Conservation (phyloP, 805 yeast genomes). For the Suhomyces vadensis region DNA sequence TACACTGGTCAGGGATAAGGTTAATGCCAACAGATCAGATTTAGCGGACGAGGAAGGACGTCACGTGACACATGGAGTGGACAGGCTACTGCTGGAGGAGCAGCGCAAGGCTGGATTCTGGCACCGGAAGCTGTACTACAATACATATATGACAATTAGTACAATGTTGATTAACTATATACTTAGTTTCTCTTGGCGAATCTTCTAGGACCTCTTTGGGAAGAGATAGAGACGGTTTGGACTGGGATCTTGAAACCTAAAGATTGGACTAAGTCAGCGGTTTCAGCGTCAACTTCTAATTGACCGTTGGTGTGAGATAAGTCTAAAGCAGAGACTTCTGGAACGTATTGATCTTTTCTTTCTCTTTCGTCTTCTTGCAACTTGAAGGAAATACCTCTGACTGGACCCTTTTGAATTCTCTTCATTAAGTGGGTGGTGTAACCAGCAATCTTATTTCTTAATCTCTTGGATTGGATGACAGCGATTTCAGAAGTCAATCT, state of each 20-base stretch:
- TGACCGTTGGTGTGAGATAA: slow-evolving; percentile 94
- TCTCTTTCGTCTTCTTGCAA: slow-evolving; percentile 99
- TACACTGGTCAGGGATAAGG: neutral
- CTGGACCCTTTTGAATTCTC: slow-evolving; percentile 99
- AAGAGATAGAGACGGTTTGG: slow-evolving; percentile 81
- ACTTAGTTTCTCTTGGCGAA: slow-evolving; percentile 84
- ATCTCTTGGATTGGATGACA: slow-evolving; percentile 98
- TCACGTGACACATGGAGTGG: no score
- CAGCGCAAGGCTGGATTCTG: no score
- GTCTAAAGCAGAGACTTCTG: slow-evolving; percentile 99
- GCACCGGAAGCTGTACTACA: neutral
- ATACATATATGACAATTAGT: slow-evolving; percentile 4
- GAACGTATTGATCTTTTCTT: slow-evolving; percentile 99
- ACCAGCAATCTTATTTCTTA: slow-evolving; percentile 99
- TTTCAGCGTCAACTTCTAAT: slow-evolving; percentile 95
- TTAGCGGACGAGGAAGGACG: neutral
- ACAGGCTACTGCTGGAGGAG: no score
- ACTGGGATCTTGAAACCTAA: slow-evolving; percentile 88
- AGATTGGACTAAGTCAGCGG: slow-evolving; percentile 90
- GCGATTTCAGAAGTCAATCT: slow-evolving; percentile 98
- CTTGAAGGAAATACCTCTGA: slow-evolving; percentile 99
- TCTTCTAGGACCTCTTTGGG: slow-evolving; percentile 89
- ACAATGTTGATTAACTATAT: slow-evolving; percentile 11
- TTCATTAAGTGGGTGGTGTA: slow-evolving; percentile 99
- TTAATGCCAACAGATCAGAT: neutral